These are phyloP conservation scores for Aspergillus carbonarius DNA, from an alignment of 2,329 filamentous ascomycete genomes.

Conservation along the genomic window DNA sequence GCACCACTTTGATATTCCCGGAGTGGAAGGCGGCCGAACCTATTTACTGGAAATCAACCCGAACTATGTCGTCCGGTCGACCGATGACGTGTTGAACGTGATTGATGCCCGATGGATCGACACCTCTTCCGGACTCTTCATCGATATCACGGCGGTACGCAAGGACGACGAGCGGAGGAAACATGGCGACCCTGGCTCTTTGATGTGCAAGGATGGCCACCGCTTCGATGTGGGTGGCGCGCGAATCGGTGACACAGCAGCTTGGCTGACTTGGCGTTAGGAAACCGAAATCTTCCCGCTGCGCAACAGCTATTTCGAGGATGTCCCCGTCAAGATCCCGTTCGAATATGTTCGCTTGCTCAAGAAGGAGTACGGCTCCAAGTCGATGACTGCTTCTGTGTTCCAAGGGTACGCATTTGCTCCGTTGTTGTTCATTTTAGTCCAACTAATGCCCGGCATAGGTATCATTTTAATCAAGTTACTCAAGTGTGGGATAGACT, in stretches of 20 bases:
- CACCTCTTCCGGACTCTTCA: slow-evolving; percentile 58
- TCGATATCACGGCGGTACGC: slow-evolving; percentile 61
- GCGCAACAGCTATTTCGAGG: slow-evolving; percentile 55
- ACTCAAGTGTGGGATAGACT: slow-evolving; percentile 3
- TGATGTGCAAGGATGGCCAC: slow-evolving; percentile 60
- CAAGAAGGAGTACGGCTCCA: slow-evolving; percentile 55
- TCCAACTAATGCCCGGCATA: neutral
- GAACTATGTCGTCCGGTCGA: slow-evolving; percentile 48
- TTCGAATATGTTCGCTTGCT: slow-evolving; percentile 57
- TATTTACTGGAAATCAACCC: slow-evolving; percentile 63
- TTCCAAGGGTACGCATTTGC: slow-evolving; percentile 41
- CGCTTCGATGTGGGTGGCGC: slow-evolving; percentile 44
- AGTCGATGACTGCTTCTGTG: slow-evolving; percentile 47
- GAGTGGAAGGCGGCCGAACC: slow-evolving; percentile 35
- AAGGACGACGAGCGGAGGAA: slow-evolving; percentile 43
- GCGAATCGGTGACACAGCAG: slow-evolving; percentile 1
- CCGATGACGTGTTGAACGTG: slow-evolving; percentile 51
- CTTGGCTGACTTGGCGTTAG: slow-evolving; percentile 15
- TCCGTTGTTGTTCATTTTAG: too few species aligned
- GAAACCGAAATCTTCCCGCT: slow-evolving; percentile 59
- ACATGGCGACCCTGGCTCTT: slow-evolving; percentile 40
- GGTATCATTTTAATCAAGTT: slow-evolving; percentile 1
- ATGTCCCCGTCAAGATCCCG: slow-evolving; percentile 54
- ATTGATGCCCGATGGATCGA: slow-evolving; percentile 65
- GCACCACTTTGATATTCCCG: slow-evolving; percentile 48